Percentiles rank a stretch among this genome's conserved stretches.
These are phyloP conservation scores for Schizosaccharomyces versatilis DNA, from an alignment of 1,139 yeast species.

Conservation along the genomic window DNA sequence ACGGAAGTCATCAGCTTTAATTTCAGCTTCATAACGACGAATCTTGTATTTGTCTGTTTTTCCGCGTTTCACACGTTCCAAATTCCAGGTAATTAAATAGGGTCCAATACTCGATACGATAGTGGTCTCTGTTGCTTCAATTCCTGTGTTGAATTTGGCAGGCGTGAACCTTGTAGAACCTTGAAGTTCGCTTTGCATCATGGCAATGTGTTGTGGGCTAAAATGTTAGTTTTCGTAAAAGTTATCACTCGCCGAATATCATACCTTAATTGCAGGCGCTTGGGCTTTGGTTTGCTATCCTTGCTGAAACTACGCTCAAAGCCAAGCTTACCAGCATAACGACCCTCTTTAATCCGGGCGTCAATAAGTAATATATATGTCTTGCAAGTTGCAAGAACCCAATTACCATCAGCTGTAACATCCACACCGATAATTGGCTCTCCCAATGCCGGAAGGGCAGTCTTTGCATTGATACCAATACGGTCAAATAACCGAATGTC, in stretches of 20 bases:
- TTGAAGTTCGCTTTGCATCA: constrained; percentile 33
- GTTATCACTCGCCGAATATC: neutral
- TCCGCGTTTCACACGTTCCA: constrained; percentile 34
- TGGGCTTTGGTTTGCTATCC: constrained; percentile 47
- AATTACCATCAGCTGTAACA: constrained; percentile 57
- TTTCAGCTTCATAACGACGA: constrained; percentile 36
- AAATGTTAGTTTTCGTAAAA: neutral
- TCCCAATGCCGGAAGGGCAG: constrained; percentile 61
- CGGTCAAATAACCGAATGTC: constrained; percentile 52
- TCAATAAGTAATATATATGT: constrained; percentile 50
- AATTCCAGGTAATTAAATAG: constrained; percentile 62
- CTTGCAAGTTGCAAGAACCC: constrained; percentile 61
- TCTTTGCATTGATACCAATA: constrained; percentile 53
- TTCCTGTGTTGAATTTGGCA: constrained; percentile 57
- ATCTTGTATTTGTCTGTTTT: constrained; percentile 38
- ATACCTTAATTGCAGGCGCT: constrained; percentile 31
- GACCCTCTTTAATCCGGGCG: constrained; percentile 37
- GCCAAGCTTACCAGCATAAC: constrained; percentile 39
- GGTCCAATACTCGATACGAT: constrained; percentile 65
- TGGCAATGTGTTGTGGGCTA: constrained; percentile 50
- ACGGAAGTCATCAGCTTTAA: constrained; percentile 59
- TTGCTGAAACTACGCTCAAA: constrained; percentile 43
- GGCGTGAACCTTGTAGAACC: constrained; percentile 33
- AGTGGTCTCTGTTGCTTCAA: constrained; percentile 39
- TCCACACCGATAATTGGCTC: constrained; percentile 47